Base-by-base conservation (phyloP, 2,329 filamentous ascomycete species). In the Chaetomium sp. region DNA sequence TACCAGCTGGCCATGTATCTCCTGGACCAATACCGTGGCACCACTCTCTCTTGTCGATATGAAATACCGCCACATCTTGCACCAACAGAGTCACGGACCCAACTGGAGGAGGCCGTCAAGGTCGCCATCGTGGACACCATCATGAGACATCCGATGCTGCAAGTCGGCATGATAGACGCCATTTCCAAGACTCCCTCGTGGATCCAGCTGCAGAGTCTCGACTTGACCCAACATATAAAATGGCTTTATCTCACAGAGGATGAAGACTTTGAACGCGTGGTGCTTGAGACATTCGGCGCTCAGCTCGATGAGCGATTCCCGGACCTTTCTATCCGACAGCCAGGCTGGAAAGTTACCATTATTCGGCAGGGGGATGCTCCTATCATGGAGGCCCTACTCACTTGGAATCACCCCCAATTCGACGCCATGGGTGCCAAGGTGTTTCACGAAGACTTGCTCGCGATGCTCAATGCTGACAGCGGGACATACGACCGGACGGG, bases 391-490 rank as follows among this genome's bases (percentile, higher is more conserved):
- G 53, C 23, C 10, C 33, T 56, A 25, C 27, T 56, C 19, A 56
- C 64, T 63, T 62, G 67, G 67, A 68, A 66, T 29, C 21, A 45
- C 47, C 9, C 61, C 13, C 62, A 66, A 62, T 64, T 69, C 63
- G 65, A 69, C 47, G 65, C 29, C n/a, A 38, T 38, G 53, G 31
- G 31, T 23, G 53, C 53, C 31, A 35, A 38, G n/a, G 53, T 56
- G 51, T 63, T 69, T 27, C 67, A 68, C 49, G 63, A 68, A 55
- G 67, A 69, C 63, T 70, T 76, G 31, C 55, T 76, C 59, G 65
- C 71, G 63, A 70, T 57, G 8, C 74, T 76, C 53, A 75, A 75
- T 51, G 47, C 47, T 4, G 21, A 9, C 21, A 51, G 25, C n/a
- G 25, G 5, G 12, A 6, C 21, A 27, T 10, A 19, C 47, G 47